These are phyloP conservation scores for Senecio squalidus DNA, from an alignment of 140 eudicot genomes.

Conservation along the genomic window DNA sequence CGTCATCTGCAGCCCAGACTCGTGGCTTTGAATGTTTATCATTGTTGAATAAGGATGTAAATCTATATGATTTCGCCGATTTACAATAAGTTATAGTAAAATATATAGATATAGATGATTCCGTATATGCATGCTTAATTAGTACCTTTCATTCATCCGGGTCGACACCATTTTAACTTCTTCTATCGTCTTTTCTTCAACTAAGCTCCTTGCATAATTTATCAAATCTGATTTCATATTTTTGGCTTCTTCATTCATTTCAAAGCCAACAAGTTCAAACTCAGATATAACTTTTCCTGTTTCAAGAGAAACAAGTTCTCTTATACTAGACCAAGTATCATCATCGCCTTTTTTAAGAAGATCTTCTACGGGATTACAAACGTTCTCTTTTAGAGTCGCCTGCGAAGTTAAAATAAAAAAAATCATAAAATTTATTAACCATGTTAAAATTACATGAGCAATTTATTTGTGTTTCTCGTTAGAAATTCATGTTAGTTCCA, in stretches of 20 bases:
- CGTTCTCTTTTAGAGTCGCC: constrained; percentile 57
- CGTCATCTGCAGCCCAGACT: constrained; percentile 90
- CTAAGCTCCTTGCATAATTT: constrained; percentile 66
- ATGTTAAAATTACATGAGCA: no score
- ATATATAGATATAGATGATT: not conserved
- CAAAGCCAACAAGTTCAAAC: constrained; percentile 64
- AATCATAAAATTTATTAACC: no score
- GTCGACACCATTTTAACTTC: constrained; percentile 70
- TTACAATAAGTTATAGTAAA: not conserved
- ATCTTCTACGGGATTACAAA: constrained; percentile 74
- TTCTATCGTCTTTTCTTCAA: constrained; percentile 68
- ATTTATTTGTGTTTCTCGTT: no score
- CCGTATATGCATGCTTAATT: not conserved
- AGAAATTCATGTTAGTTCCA: no score
- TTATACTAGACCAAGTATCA: constrained; percentile 88
- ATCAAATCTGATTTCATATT: constrained; percentile 50
- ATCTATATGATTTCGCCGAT: constrained; percentile 40
- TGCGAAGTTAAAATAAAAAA: no score
- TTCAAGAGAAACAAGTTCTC: constrained; percentile 64
- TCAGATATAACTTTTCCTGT: constrained; percentile 59
- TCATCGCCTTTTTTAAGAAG: constrained; percentile 65
- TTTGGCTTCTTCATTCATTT: constrained; percentile 57
- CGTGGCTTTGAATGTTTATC: constrained; percentile 83
- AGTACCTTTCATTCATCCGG: constrained; percentile 89
- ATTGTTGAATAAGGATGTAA: constrained; percentile 65